phyloP scores from a whole-genome alignment of 257 asterid genomes.

The Ocimum tenuiflorum region DNA sequence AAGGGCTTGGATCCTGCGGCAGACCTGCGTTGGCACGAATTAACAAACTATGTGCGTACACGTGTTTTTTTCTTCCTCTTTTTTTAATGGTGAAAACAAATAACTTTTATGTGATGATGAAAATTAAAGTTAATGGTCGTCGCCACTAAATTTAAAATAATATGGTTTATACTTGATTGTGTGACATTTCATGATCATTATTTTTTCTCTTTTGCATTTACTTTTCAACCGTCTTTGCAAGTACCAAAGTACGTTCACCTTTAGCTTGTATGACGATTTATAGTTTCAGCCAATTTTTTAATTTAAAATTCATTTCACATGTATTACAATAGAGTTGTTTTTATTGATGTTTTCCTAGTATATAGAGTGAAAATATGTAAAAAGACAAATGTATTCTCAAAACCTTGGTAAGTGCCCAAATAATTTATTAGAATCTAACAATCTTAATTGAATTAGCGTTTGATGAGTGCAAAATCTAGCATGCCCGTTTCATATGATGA shows the following conservation, averaged over 20 bases:
- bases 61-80: neutral
- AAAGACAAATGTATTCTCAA: too few species aligned
- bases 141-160: neutral
- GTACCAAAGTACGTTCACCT: slow-evolving; percentile 12
- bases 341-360: too few species aligned
- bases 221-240: neutral
- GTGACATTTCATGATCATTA: too few species aligned
- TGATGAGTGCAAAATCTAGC: neutral
- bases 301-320: too few species aligned
- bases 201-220: neutral
- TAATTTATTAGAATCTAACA: too few species aligned
- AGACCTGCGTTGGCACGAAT: slow-evolving; percentile 10
- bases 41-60: neutral
- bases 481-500: too few species aligned
- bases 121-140: neutral
- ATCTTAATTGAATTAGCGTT: too few species aligned
- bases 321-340: too few species aligned
- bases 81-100: neutral
- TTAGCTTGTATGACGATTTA: neutral
- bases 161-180: neutral
- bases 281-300: neutral
- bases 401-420: too few species aligned
- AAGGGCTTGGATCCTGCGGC: slow-evolving; percentile 25
- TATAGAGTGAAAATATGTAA: too few species aligned
- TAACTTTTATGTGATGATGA: neutral